These are phyloP conservation scores for Bipolaris oryzae DNA, from an alignment of 2,329 filamentous ascomycete genomes.

Conservation along the genomic window DNA sequence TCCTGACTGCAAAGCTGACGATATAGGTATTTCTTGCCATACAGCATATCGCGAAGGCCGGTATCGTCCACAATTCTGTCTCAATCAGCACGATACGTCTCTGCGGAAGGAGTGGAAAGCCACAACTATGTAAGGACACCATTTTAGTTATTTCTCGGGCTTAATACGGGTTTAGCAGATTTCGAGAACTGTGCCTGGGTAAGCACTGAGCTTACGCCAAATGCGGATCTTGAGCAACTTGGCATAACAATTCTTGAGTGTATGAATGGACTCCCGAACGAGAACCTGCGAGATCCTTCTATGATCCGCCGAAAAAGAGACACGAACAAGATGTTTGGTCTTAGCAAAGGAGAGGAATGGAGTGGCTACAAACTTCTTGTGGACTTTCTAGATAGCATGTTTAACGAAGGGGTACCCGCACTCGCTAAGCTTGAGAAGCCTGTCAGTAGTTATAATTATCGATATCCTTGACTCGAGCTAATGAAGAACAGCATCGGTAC, in stretches of 20 bases:
- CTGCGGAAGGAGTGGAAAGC: neutral
- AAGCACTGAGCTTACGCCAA: neutral
- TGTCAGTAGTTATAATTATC: neutral
- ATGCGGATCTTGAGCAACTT: neutral
- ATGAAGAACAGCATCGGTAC: neutral
- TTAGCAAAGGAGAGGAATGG: no score
- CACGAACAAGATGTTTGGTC: neutral
- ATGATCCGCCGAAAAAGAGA: neutral
- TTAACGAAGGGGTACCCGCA: neutral
- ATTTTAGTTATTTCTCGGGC: neutral
- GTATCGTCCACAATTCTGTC: constrained; percentile 1
- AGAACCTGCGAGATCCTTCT: neutral
- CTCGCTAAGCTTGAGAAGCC: no score
- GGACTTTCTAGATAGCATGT: constrained; percentile 4
- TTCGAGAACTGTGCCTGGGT: neutral
- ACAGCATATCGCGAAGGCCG: constrained; percentile 1
- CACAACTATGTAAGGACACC: neutral
- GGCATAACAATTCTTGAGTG: neutral
- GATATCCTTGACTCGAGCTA: neutral
- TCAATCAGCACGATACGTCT: neutral
- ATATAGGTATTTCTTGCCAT: constrained; percentile 2
- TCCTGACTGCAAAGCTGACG: neutral
- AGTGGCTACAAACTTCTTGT: constrained; percentile 3
- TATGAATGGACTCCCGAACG: constrained; percentile 1
- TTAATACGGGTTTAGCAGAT: neutral